Evolutionary conservation across 345 rosid genomes (phyloP), one percentile per base, ranked within the genome.

Genomic region (Camelina laxa): DNA sequence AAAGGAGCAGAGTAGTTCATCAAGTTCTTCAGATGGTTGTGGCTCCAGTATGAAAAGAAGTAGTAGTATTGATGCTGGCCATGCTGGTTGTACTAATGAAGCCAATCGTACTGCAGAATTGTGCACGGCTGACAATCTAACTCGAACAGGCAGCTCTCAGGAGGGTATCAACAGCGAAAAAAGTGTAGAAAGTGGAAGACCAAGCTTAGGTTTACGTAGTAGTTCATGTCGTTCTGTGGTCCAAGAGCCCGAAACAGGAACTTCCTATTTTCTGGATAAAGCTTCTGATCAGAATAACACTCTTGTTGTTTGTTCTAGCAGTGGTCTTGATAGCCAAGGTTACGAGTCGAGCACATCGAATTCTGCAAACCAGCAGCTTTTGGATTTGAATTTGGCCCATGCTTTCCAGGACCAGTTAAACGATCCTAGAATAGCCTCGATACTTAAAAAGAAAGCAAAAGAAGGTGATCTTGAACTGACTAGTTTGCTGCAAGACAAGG

Each of bases 21-120:
- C 99, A 55, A 84, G 98, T 77, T 96, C 99, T 73, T 96, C 98
- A 71, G 99, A 96, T 71, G 99, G 97, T 66, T 90, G 97, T 85
- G 98, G 99, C 57, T 96, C 97, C 75, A 96, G 98, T 73, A 79
- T 91, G 65, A 96, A 96, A 83, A 87, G 91, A 65, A 92, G 97
- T 75, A 87, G 98, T 71, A 92, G 94, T 51, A 90, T 84, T 15
- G 99, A 91, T 82, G 92, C 83, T 45, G 89, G 93, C 65, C 96
- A 87, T 54, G 83, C 84, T 69, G 82, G 83, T 75, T 86, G 85
- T 76, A 65, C 86, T 45, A 80, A 82, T 41, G 99, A 89, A 76
- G 85, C 85, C 78, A 79, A 80, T 79, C 84, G 80, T 69, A 70
- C 83, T 45, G 49, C 74, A 1, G 85, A 83, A 53, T 90, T 81